phyloP scores from a whole-genome alignment of 495 filamentous ascomycete species.

The Thozetella sp. region DNA sequence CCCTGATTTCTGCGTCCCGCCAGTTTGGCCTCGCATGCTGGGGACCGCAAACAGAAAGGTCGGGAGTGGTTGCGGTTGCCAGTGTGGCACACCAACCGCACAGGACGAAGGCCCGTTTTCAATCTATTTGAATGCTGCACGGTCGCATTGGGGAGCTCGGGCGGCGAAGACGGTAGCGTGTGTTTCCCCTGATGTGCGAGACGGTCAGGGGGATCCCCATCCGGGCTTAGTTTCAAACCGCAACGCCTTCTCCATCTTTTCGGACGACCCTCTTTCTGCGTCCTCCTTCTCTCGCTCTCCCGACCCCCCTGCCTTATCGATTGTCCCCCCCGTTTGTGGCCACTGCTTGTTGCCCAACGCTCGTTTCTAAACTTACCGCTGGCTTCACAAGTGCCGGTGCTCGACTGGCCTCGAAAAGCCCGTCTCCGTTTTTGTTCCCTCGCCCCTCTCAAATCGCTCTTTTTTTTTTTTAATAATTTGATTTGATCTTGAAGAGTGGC shows the following conservation, averaged over 20 bases:
- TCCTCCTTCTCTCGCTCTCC: too few relatives aligned
- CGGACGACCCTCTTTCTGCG: not conserved
- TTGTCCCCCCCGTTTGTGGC: not conserved
- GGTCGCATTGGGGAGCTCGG: conserved; percentile 1
- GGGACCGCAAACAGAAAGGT: not conserved
- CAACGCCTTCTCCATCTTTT: not conserved
- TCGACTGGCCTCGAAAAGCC: too few relatives aligned
- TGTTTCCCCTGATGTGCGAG: conserved; percentile 3
- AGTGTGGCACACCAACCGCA: not conserved
- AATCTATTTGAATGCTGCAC: conserved; percentile 1
- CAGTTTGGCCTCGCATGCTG: too few relatives aligned
- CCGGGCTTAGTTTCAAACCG: conserved; percentile 3
- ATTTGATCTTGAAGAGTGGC: not conserved
- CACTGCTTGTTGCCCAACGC: not conserved
- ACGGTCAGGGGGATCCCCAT: conserved; percentile 2
- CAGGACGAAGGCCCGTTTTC: not conserved
- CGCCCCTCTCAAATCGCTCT: too few relatives aligned
- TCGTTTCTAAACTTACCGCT: not conserved
- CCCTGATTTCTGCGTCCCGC: not conserved
- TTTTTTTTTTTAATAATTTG: not conserved
- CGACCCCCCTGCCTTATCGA: conserved; percentile 3
- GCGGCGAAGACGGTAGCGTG: not conserved
- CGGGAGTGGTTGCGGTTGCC: not conserved
- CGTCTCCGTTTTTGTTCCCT: too few relatives aligned
- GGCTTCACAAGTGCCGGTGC: not conserved